Percentiles rank a stretch among this genome's conserved stretches.
Conservation (phyloP, 2,329 filamentous ascomycete genomes). For the Penicillium nordicum region DNA sequence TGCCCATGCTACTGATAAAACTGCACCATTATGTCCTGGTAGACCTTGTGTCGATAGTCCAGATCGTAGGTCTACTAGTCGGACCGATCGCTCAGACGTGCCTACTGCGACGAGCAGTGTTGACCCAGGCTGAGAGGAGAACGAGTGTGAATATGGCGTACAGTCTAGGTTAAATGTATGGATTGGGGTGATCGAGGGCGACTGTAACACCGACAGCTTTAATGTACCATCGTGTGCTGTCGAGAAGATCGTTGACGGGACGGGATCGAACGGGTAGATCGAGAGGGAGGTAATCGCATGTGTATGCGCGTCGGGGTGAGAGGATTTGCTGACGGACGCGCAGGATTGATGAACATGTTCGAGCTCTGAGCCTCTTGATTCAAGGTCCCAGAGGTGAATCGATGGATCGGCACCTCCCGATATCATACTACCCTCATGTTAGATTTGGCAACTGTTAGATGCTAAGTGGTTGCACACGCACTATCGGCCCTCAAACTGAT, state of each 20-base stretch:
- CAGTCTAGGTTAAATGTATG: constrained; percentile 47
- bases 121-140: constrained; percentile 64
- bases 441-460: background rate
- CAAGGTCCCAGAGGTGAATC: constrained; percentile 83
- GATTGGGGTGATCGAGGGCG: constrained; percentile 40
- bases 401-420: constrained; percentile 84
- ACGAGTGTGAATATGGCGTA: constrained; percentile 61
- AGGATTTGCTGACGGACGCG: constrained; percentile 42
- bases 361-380: constrained; percentile 52
- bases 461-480: constrained; percentile 32
- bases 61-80: constrained; percentile 81
- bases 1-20: constrained; percentile 74
- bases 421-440: constrained; percentile 57
- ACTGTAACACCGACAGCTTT: constrained; percentile 43
- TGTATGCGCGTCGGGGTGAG: constrained; percentile 41
- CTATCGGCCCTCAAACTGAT: constrained; percentile 77
- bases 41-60: constrained; percentile 71
- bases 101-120: constrained; percentile 80
- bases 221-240: constrained; percentile 47
- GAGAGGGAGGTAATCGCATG: constrained; percentile 47
- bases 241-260: constrained; percentile 45
- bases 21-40: constrained; percentile 63
- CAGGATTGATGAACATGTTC: constrained; percentile 54
- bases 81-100: constrained; percentile 78
- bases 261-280: constrained; percentile 49